Conservation (phyloP, 352 stramenopile genomes). For the Globisporangium echinulatum region DNA sequence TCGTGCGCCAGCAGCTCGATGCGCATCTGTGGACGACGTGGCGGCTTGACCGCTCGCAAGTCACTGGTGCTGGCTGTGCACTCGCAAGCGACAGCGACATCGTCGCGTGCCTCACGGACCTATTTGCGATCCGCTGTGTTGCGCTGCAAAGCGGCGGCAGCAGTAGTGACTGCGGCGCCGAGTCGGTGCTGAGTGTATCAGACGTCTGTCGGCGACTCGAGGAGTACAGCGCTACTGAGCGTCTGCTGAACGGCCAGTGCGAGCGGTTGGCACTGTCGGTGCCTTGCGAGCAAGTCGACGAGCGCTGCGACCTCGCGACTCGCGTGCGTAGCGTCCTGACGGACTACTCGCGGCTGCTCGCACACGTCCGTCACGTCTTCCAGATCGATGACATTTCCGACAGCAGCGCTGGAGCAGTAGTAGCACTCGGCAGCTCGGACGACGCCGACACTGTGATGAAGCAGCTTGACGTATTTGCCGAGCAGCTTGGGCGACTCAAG, state of each 20-base stretch:
- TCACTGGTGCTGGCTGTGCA: conserved; percentile 18
- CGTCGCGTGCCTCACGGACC: conserved; percentile 24
- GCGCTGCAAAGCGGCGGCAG: not conserved
- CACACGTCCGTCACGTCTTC: not conserved
- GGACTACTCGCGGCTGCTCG: not conserved
- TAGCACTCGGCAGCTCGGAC: too few species aligned
- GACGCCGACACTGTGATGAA: too few species aligned
- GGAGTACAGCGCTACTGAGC: conserved; percentile 19
- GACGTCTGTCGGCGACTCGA: conserved; percentile 20
- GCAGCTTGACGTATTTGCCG: too few species aligned
- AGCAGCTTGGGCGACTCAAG: too few species aligned
- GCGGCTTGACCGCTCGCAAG: conserved; percentile 19
- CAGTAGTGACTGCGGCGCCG: not conserved
- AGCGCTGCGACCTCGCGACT: not conserved
- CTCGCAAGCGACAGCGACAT: conserved; percentile 30
- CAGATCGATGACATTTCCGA: not conserved
- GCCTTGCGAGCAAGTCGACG: too few species aligned
- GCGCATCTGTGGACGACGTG: conserved; percentile 39
- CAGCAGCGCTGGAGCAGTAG: not conserved
- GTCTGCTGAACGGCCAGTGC: not conserved
- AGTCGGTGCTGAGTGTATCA: conserved; percentile 12
- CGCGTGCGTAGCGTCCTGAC: not conserved
- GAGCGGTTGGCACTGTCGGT: not conserved
- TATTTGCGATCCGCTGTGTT: conserved; percentile 28
- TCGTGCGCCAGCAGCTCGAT: conserved; percentile 43